These are phyloP conservation scores for Cyclotella atomus DNA, from an alignment of 108 stramenopile species.

Conservation along the genomic window DNA sequence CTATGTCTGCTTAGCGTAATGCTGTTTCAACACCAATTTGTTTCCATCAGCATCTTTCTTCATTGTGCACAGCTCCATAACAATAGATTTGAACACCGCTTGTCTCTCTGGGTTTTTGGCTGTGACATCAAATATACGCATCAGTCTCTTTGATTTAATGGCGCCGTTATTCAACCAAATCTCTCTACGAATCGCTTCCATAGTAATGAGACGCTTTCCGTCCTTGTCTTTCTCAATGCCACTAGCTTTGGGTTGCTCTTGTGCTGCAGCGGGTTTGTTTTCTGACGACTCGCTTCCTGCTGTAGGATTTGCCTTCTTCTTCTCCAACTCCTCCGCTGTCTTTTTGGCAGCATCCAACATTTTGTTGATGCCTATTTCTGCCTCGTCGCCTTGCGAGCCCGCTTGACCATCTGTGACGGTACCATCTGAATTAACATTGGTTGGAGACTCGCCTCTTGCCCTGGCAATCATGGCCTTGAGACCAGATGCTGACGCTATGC, in stretches of 20 bases:
- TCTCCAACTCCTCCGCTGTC: constrained; percentile 45
- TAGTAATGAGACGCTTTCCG: constrained; percentile 73
- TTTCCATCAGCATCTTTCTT: constrained; percentile 69
- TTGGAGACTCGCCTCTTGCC: constrained; percentile 70
- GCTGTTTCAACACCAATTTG: constrained; percentile 85
- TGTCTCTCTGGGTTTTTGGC: constrained; percentile 73
- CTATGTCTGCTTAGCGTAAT: constrained; percentile 61
- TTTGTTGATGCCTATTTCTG: constrained; percentile 55
- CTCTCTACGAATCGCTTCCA: constrained; percentile 78
- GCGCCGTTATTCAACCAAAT: constrained; percentile 84
- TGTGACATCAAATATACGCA: constrained; percentile 78
- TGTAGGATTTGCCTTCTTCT: constrained; percentile 31
- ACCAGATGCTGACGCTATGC: constrained; percentile 79
- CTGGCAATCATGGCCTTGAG: constrained; percentile 79
- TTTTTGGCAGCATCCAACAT: constrained; percentile 65
- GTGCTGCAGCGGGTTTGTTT: constrained; percentile 3
- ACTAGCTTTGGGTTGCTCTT: constrained; percentile 16
- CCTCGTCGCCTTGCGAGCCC: constrained; percentile 27
- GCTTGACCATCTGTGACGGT: constrained; percentile 9
- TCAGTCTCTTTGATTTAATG: constrained; percentile 76
- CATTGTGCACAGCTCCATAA: constrained; percentile 81
- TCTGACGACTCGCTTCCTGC: constrained; percentile 15
- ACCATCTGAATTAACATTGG: constrained; percentile 12
- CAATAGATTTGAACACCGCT: constrained; percentile 57
- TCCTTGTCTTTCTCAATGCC: constrained; percentile 70